Conservation (phyloP, 1,139 yeast species). For the Scheffersomyces insectosa region DNA sequence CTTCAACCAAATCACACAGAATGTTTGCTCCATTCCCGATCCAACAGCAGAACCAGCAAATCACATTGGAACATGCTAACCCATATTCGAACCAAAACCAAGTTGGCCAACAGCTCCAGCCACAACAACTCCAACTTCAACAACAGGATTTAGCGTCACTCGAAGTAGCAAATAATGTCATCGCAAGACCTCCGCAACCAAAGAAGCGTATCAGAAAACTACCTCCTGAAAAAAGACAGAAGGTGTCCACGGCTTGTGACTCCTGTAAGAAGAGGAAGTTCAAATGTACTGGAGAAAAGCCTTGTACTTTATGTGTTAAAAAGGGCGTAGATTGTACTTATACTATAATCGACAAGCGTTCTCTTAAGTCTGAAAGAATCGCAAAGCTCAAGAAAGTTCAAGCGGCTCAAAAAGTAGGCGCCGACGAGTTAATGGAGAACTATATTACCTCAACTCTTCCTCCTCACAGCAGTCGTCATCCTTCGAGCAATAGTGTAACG, state of each 20-base stretch:
- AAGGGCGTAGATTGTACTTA: constrained; percentile 11
- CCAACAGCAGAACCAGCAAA: not conserved
- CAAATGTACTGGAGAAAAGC: constrained; percentile 13
- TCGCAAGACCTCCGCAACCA: not conserved
- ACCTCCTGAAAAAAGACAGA: constrained; percentile 12
- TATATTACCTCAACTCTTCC: not conserved
- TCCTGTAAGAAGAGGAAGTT: constrained; percentile 12
- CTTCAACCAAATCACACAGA: not conserved
- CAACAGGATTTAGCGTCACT: not conserved
- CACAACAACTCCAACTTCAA: not conserved
- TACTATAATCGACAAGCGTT: constrained; percentile 14
- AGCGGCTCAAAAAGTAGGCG: not conserved
- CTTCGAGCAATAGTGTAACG: not conserved
- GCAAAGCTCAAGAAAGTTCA: constrained; percentile 8
- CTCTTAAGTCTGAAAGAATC: constrained; percentile 26
- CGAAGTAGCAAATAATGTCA: not conserved
- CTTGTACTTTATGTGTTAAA: constrained; percentile 10
- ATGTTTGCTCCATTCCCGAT: constrained; percentile 1
- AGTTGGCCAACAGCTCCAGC: not conserved
- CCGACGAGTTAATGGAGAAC: not conserved
- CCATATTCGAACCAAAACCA: no score
- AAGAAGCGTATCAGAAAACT: constrained; percentile 8
- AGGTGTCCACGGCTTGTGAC: constrained; percentile 15
- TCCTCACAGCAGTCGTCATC: not conserved
- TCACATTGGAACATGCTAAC: not conserved